phyloP scores from a whole-genome alignment of 2,329 filamentous ascomycete species.

The Chaetothyriales sp. region DNA sequence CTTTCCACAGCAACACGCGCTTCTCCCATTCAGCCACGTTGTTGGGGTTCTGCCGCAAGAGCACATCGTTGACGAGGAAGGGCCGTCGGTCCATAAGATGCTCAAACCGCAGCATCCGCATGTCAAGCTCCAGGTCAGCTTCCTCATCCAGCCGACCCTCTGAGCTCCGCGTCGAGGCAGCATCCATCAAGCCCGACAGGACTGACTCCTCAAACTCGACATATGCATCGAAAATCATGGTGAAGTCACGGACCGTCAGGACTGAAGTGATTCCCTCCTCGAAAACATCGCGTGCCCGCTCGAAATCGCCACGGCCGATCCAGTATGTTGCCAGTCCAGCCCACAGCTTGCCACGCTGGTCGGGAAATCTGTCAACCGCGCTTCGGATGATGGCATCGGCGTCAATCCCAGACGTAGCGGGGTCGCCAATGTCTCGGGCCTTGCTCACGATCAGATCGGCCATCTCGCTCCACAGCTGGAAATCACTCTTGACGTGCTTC shows the following conservation, averaged over 20 bases:
- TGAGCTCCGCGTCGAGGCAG: constrained; percentile 63
- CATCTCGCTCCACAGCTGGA: constrained; percentile 96
- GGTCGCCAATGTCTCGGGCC: constrained; percentile 69
- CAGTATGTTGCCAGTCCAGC: constrained; percentile 89
- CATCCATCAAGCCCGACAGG: constrained; percentile 80
- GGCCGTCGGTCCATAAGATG: constrained; percentile 93
- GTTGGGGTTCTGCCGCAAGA: constrained; percentile 88
- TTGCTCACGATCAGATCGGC: constrained; percentile 84
- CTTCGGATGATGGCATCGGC: constrained; percentile 87
- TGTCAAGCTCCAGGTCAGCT: constrained; percentile 85
- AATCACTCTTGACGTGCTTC: constrained; percentile 86
- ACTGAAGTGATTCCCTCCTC: constrained; percentile 95
- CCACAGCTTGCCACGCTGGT: constrained; percentile 91
- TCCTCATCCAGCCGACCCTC: constrained; percentile 64
- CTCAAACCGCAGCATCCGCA: constrained; percentile 95
- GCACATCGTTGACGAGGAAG: constrained; percentile 89
- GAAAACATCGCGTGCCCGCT: constrained; percentile 80
- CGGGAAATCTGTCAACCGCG: constrained; percentile 76
- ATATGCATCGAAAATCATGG: constrained; percentile 89
- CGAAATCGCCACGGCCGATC: constrained; percentile 85
- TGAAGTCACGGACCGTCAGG: constrained; percentile 97
- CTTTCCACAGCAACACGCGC: constrained; percentile 83
- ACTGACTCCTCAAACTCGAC: constrained; percentile 94
- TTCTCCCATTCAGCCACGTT: constrained; percentile 97
- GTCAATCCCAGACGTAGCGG: constrained; percentile 67